Conservation (phyloP, 257 asterid species). For the Nicotiana noctiflora region DNA sequence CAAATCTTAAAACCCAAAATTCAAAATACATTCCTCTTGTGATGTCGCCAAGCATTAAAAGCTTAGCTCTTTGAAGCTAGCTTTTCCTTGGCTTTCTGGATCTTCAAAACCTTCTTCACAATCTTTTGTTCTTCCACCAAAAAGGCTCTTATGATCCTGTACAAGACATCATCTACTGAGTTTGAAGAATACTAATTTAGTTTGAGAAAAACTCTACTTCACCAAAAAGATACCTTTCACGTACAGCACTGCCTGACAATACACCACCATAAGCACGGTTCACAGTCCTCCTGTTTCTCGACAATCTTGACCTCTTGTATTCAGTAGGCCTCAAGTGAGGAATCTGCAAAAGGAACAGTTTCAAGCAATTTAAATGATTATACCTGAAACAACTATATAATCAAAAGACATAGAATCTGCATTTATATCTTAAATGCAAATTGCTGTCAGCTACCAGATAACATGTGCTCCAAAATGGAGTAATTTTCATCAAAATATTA, state of each 20-base stretch:
- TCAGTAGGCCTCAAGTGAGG: slow-evolving; percentile 83
- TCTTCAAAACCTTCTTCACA: slow-evolving; percentile 82
- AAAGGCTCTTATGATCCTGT: slow-evolving; percentile 73
- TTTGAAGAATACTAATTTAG: neutral
- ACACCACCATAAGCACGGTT: slow-evolving; percentile 82
- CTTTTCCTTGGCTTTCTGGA: slow-evolving; percentile 73
- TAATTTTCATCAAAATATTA: neutral
- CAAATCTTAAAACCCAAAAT: slow-evolving; percentile 9
- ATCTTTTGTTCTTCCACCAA: slow-evolving; percentile 72
- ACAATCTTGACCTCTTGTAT: slow-evolving; percentile 65
- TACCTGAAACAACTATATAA: neutral
- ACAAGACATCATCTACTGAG: neutral
- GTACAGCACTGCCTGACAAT: slow-evolving; percentile 63
- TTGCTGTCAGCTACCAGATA: neutral
- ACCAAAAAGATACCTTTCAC: slow-evolving; percentile 45
- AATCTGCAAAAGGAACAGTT: slow-evolving; percentile 31
- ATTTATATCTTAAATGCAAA: too few species aligned
- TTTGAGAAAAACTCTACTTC: neutral
- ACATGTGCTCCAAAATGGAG: neutral
- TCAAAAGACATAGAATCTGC: neutral
- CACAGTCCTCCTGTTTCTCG: slow-evolving; percentile 68
- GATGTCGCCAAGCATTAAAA: slow-evolving; percentile 10
- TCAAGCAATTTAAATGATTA: neutral
- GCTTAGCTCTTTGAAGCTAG: slow-evolving; percentile 48
- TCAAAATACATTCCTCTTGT: slow-evolving; percentile 19